These are phyloP conservation scores for Cutaneotrichosporon cavernicola DNA, from an alignment of 1,284 basidiomycete genomes.

Conservation along the genomic window DNA sequence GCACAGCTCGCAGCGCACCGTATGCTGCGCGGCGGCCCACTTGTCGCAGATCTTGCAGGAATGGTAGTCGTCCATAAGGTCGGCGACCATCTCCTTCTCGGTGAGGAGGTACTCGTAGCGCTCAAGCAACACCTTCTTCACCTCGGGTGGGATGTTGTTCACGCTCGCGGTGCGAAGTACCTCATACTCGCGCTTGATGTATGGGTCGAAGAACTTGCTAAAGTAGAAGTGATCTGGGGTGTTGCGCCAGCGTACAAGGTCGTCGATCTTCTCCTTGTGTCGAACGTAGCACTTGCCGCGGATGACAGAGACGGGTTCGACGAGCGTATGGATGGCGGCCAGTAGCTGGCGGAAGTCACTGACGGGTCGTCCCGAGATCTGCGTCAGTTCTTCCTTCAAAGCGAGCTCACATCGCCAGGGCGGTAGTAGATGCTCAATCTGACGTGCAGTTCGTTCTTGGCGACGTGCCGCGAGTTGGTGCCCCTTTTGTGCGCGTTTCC, in stretches of 20 bases:
- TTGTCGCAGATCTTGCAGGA: conserved; percentile 79
- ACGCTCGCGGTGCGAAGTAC: conserved; percentile 83
- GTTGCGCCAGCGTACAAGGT: conserved; percentile 92
- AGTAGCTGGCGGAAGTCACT: conserved; percentile 85
- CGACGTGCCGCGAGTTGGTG: conserved; percentile 10
- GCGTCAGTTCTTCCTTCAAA: conserved; percentile 45
- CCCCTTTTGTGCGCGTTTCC: conserved; percentile 44
- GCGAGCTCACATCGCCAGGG: conserved; percentile 56
- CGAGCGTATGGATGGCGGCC: conserved; percentile 91
- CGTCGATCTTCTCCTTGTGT: conserved; percentile 90
- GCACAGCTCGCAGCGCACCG: conserved; percentile 91
- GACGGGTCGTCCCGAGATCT: conserved; percentile 54
- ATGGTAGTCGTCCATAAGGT: conserved; percentile 82
- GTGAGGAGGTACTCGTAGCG: conserved; percentile 94
- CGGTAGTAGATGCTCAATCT: conserved; percentile 92
- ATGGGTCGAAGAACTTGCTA: conserved; percentile 89
- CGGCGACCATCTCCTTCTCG: conserved; percentile 86
- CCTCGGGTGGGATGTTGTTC: conserved; percentile 77
- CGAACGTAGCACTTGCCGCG: conserved; percentile 88
- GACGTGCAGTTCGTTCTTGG: conserved; percentile 56
- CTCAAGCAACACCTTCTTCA: conserved; percentile 69
- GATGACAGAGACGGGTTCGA: conserved; percentile 87
- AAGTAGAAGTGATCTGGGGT: conserved; percentile 94
- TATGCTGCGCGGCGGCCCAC: conserved; percentile 76
- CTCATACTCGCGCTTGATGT: conserved; percentile 97